Percentiles rank a stretch among this genome's conserved stretches.
Evolutionary conservation across 192 early-diverging fungal species (phyloP).

Genomic region (Coemansia sp.): DNA sequence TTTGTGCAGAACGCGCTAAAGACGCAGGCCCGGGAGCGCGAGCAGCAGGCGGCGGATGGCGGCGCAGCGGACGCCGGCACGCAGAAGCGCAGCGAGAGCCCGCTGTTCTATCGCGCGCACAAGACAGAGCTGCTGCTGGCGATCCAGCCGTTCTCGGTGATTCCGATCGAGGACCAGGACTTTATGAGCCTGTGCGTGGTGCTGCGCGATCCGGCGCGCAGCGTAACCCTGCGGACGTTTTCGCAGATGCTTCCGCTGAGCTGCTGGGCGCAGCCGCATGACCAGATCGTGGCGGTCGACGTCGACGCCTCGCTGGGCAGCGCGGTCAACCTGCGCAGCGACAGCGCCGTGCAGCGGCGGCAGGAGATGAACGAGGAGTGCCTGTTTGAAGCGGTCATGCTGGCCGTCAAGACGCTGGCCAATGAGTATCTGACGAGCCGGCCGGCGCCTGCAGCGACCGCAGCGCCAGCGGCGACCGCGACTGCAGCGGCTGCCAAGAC

Average conservation of each 20-base stretch:
- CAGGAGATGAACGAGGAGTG: conserved; percentile 53
- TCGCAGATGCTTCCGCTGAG: conserved; percentile 53
- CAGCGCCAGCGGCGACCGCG: background rate
- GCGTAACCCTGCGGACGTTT: conserved; percentile 42
- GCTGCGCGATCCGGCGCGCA: conserved; percentile 37
- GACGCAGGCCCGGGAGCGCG: conserved; percentile 4
- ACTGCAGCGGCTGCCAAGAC: background rate
- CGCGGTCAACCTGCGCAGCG: conserved; percentile 30
- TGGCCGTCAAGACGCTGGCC: conserved; percentile 43
- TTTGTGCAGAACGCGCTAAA: conserved; percentile 31
- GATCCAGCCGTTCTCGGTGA: conserved; percentile 47
- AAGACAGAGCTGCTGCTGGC: conserved; percentile 44
- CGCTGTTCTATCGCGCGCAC: conserved; percentile 41
- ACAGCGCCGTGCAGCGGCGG: conserved; percentile 38
- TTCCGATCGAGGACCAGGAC: conserved; percentile 48
- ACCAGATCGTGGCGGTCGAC: conserved; percentile 50
- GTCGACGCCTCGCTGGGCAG: conserved; percentile 42
- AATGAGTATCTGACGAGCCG: conserved; percentile 50
- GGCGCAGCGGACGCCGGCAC: background rate
- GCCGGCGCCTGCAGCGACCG: too few relatives aligned
- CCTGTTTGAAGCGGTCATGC: conserved; percentile 49
- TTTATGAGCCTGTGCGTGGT: conserved; percentile 41
- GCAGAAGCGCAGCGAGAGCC: conserved; percentile 20
- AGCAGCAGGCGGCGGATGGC: background rate
- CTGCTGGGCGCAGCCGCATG: conserved; percentile 48